Base-by-base conservation (phyloP, 768 basidiomycete species). In the Coprinopsis strossmayeri region DNA sequence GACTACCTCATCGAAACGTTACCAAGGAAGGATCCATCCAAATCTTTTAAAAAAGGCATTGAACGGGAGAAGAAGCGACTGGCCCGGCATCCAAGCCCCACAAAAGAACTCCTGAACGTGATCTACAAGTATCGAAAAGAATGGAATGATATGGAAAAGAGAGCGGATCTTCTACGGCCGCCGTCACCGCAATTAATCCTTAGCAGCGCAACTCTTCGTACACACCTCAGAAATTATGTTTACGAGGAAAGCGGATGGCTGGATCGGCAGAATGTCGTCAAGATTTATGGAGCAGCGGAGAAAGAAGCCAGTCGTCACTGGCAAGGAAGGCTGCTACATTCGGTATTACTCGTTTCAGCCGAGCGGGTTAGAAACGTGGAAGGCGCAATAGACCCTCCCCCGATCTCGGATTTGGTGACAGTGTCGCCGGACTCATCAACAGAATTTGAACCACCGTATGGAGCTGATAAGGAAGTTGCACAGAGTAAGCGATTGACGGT, bases 161-260 rank as follows among this genome's bases (percentile, higher is more conserved):
- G 61, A 61, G 39, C 52, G 41, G 20, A 20, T 30, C 45, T 50
- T 49, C 38, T 53, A 53, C 49, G 46, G 34, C 55, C 55, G 18
- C 49, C 42, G 41, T 62, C 66, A 52, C 78, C 84, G 20, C 87
- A 88, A 60, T 61, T 87, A 46, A 67, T 89, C 35, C 62, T 87
- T 58, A 74, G 80, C 42, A 87, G 84, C 58, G 87, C 87, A 34
- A 89, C 87, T 5, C 67, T 90, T 53, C 71, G 78, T 35, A 70
- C 66, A 43, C 74, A 74, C 51, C 66, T 82, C 40, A 71, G 71
- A 52, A 67, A 74, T 42, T 77, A 74, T 53, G 64, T 87, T 28
- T 76, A 74, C 50, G 66, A 66, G 42, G 70, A 78, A 46, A 83
- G 75, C 54, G 76, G 76, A 10, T 87, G 82, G 82, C 59, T 85